phyloP scores from a whole-genome alignment of 192 early-diverging fungal species.

The Funneliformis geosporum region DNA sequence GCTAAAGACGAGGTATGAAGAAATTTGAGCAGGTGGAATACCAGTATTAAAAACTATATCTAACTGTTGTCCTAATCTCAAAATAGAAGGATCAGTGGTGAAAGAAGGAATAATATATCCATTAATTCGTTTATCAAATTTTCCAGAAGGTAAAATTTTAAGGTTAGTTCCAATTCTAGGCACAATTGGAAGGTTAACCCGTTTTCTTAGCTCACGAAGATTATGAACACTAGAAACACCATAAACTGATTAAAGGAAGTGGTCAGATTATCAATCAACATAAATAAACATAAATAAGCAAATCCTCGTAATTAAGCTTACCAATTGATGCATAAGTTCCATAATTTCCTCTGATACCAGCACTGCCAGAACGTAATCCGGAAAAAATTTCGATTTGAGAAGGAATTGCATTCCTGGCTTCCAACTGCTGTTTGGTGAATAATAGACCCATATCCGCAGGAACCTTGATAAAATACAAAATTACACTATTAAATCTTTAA shows the following conservation, averaged over 20 bases:
- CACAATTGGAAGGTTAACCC: slow-evolving; percentile 43
- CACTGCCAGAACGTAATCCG: slow-evolving; percentile 44
- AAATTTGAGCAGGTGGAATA: slow-evolving; percentile 57
- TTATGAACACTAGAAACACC: slow-evolving; percentile 46
- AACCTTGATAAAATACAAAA: slow-evolving; percentile 43
- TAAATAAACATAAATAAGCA: not conserved
- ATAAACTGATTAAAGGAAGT: slow-evolving; percentile 40
- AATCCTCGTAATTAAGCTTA: slow-evolving; percentile 21
- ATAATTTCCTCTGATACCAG: slow-evolving; percentile 56
- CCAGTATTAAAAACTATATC: slow-evolving; percentile 45
- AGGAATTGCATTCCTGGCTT: slow-evolving; percentile 41
- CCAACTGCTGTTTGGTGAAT: slow-evolving; percentile 55
- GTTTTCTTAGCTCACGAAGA: slow-evolving; percentile 49
- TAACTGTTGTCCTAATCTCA: slow-evolving; percentile 57
- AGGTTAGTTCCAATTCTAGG: slow-evolving; percentile 54
- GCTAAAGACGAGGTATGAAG: slow-evolving; percentile 59
- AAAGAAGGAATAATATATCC: slow-evolving; percentile 55
- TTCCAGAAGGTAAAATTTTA: slow-evolving; percentile 43
- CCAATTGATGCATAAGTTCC: slow-evolving; percentile 67
- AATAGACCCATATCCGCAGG: slow-evolving; percentile 68
- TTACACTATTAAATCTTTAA: not conserved
- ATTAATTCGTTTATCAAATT: slow-evolving; percentile 51
- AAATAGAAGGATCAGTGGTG: slow-evolving; percentile 53
- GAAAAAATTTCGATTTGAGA: slow-evolving; percentile 66
- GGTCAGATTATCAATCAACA: slow-evolving; percentile 34